phyloP scores from a whole-genome alignment of 2,329 filamentous ascomycete species.

The Aaosphaeria arxii region DNA sequence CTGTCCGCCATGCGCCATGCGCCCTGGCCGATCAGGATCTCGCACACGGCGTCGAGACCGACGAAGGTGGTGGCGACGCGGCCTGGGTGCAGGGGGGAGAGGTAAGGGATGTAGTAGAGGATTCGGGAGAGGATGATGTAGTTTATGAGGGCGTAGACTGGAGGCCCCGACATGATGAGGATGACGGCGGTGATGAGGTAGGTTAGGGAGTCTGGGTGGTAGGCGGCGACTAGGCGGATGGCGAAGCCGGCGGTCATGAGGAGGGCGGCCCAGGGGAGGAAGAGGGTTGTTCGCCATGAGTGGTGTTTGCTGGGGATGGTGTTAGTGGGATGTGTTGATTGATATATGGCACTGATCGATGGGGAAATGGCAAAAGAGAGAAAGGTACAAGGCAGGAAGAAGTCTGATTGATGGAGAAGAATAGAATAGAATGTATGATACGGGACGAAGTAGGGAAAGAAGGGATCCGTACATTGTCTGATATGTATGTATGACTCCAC shows the following conservation, averaged over 20 bases:
- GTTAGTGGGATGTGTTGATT: not conserved
- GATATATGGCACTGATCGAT: not conserved
- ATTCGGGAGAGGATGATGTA: slow-evolving; percentile 61
- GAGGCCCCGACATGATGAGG: slow-evolving; percentile 43
- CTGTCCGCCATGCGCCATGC: slow-evolving; percentile 46
- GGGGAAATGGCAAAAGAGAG: too few relatives aligned
- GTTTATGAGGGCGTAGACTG: slow-evolving; percentile 60
- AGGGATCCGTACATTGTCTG: slow-evolving; percentile 52
- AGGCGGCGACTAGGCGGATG: slow-evolving; percentile 52
- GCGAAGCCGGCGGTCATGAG: slow-evolving; percentile 58
- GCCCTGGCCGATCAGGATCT: slow-evolving; percentile 52
- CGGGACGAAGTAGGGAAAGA: not conserved
- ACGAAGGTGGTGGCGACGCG: slow-evolving; percentile 60
- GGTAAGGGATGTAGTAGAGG: slow-evolving; percentile 60
- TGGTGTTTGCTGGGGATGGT: slow-evolving; percentile 48
- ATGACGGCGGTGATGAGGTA: slow-evolving; percentile 42
- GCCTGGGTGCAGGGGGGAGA: slow-evolving; percentile 56
- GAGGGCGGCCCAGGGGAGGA: slow-evolving; percentile 54
- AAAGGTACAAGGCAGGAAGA: too few relatives aligned
- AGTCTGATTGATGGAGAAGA: too few relatives aligned
- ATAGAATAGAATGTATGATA: not conserved
- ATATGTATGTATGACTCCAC: slow-evolving; percentile 50
- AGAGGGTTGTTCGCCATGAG: slow-evolving; percentile 54
- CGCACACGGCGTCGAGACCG: slow-evolving; percentile 50
- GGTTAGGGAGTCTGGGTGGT: slow-evolving; percentile 45